Conservation (phyloP, 768 basidiomycete species). For the Hydnum rufescens region DNA sequence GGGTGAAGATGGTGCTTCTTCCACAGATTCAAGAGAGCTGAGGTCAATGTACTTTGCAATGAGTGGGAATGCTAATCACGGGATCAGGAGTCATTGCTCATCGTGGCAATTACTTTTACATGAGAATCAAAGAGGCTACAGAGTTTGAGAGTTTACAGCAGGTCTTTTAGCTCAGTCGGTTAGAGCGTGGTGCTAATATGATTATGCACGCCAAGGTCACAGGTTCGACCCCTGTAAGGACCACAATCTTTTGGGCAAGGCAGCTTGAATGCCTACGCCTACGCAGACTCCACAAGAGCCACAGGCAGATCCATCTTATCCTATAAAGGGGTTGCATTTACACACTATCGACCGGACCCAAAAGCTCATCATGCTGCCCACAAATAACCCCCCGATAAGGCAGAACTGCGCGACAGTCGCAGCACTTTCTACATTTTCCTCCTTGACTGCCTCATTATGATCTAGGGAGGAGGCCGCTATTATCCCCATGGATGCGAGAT, state of each 20-base stretch:
- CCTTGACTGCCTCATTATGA: slow-evolving; percentile 34
- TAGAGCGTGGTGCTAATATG: slow-evolving; percentile 8
- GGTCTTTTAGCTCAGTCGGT: slow-evolving; percentile 7
- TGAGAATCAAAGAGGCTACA: too few relatives aligned
- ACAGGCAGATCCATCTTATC: too few relatives aligned
- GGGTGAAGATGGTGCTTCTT: too few relatives aligned
- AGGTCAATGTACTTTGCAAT: too few relatives aligned
- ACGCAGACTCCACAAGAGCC: too few relatives aligned
- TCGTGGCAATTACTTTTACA: too few relatives aligned
- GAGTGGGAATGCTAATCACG: too few relatives aligned
- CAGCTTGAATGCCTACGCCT: too few relatives aligned
- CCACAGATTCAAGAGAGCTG: too few relatives aligned
- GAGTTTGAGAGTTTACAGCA: too few relatives aligned
- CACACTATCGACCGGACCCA: slow-evolving; percentile 50
- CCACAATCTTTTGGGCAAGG: slow-evolving; percentile 1
- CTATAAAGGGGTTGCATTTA: slow-evolving; percentile 66
- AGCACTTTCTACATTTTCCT: slow-evolving; percentile 68
- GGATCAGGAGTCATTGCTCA: too few relatives aligned
- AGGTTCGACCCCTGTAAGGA: slow-evolving; percentile 5
- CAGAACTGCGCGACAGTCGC: slow-evolving; percentile 61
- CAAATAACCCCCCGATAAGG: slow-evolving; percentile 49
- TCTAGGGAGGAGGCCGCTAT: slow-evolving; percentile 67
- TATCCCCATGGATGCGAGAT: slow-evolving; percentile 56
- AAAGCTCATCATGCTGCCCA: slow-evolving; percentile 67
- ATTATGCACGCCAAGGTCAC: slow-evolving; percentile 5